Conservation (phyloP, 2,329 filamentous ascomycete species). For the Ramichloridium luteum region DNA sequence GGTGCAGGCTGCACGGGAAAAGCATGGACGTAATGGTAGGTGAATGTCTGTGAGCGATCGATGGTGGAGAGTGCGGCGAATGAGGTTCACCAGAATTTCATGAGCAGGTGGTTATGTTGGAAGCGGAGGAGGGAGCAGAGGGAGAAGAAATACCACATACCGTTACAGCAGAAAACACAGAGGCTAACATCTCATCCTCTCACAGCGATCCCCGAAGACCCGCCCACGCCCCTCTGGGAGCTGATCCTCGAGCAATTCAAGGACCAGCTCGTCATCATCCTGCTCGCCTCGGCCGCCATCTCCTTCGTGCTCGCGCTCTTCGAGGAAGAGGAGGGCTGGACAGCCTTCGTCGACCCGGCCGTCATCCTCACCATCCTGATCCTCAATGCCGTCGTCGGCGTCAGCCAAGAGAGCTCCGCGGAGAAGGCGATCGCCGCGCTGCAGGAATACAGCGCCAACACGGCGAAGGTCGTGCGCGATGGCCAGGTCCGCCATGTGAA, state of each 20-base stretch:
- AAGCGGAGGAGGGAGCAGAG: neutral
- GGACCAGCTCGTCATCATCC: conserved; percentile 91
- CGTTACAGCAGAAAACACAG: neutral
- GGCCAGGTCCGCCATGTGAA: conserved; percentile 71
- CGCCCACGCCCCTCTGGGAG: conserved; percentile 90
- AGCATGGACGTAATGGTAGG: conserved; percentile 28
- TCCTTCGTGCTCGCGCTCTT: conserved; percentile 90
- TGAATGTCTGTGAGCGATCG: too few species aligned
- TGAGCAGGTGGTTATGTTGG: neutral
- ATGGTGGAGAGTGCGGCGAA: too few species aligned
- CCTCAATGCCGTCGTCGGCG: conserved; percentile 91
- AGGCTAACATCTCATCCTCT: conserved; percentile 10
- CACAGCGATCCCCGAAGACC: conserved; percentile 68
- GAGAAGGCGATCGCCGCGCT: conserved; percentile 97
- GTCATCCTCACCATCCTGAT: conserved; percentile 96
- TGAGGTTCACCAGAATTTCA: too few species aligned
- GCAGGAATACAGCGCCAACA: conserved; percentile 97
- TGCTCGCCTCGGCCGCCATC: conserved; percentile 81
- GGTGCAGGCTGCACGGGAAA: conserved; percentile 20
- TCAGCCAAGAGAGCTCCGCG: conserved; percentile 95
- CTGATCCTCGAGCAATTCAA: conserved; percentile 98
- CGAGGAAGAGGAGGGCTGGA: conserved; percentile 87
- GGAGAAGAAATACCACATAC: too few species aligned
- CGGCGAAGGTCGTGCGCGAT: conserved; percentile 84
- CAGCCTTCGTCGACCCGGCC: conserved; percentile 88